Evolutionary conservation across 2,329 filamentous ascomycete genomes (phyloP).

Genomic region (Colletotrichum siamense): DNA sequence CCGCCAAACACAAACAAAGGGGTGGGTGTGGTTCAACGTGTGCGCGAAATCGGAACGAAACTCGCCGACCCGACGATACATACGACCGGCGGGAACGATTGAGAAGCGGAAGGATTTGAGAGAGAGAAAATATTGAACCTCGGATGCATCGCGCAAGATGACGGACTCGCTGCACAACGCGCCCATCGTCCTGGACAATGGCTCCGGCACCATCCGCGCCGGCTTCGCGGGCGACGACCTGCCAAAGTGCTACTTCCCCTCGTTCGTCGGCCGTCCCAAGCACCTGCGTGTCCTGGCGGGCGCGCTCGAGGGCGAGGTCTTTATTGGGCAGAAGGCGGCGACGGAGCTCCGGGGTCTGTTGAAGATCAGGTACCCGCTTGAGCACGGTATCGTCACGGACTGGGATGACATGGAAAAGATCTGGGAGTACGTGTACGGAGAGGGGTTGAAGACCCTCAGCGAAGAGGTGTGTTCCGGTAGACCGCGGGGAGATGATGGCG

Average conservation of each 20-base stretch:
- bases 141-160: slow-evolving; percentile 42
- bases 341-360: slow-evolving; percentile 89
- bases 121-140: not conserved
- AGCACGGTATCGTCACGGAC: slow-evolving; percentile 98
- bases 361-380: slow-evolving; percentile 94
- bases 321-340: slow-evolving; percentile 89
- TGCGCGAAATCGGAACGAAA: slow-evolving; percentile 10
- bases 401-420: slow-evolving; percentile 99
- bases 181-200: slow-evolving; percentile 98
- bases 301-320: slow-evolving; percentile 93
- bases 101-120: not conserved
- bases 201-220: slow-evolving; percentile 94
- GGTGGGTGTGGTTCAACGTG: not conserved
- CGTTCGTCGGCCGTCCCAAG: slow-evolving; percentile 95
- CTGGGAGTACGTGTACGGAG: slow-evolving; percentile 97
- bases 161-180: slow-evolving; percentile 85
- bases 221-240: slow-evolving; percentile 96
- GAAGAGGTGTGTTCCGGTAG: slow-evolving; percentile 72
- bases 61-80: not conserved
- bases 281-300: slow-evolving; percentile 95
- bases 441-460: slow-evolving; percentile 94
- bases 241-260: slow-evolving; percentile 96
- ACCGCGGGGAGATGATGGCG: not conserved
- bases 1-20: slow-evolving; percentile 21
- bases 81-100: slow-evolving; percentile 4